Evolutionary conservation across 805 yeast species (phyloP).

Genomic region (Candida taoyuanica): DNA sequence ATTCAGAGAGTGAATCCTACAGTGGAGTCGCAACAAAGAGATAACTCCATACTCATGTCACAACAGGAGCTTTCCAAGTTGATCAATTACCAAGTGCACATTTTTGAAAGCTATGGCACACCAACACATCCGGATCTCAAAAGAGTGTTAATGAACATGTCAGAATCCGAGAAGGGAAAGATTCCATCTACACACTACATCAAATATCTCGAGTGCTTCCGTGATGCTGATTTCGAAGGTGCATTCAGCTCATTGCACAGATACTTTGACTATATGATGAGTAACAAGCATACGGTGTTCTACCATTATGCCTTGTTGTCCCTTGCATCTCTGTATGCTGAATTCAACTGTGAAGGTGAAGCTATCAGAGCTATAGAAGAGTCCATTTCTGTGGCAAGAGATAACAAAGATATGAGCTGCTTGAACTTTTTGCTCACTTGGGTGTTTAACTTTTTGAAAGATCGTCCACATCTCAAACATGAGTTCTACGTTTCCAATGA

Average conservation of each 20-base stretch:
- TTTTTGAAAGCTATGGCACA: slow-evolving; percentile 48
- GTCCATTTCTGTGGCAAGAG: slow-evolving; percentile 84
- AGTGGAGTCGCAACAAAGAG: slow-evolving; percentile 1
- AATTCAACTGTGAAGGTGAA: slow-evolving; percentile 52
- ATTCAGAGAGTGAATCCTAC: slow-evolving; percentile 7
- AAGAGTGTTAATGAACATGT: slow-evolving; percentile 40
- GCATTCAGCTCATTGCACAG: slow-evolving; percentile 52
- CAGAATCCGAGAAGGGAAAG: slow-evolving; percentile 39
- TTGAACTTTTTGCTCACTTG: slow-evolving; percentile 69
- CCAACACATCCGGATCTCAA: slow-evolving; percentile 42
- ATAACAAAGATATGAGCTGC: slow-evolving; percentile 70
- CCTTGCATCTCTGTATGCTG: slow-evolving; percentile 66
- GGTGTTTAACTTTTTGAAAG: slow-evolving; percentile 65
- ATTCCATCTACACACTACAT: slow-evolving; percentile 51
- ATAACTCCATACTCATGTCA: slow-evolving; percentile 37
- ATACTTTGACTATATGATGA: slow-evolving; percentile 74
- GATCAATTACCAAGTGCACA: slow-evolving; percentile 48
- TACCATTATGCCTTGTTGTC: slow-evolving; percentile 77
- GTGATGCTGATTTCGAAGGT: slow-evolving; percentile 53
- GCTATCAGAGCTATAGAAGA: slow-evolving; percentile 81
- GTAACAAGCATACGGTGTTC: slow-evolving; percentile 54
- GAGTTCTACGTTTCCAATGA: slow-evolving; percentile 53
- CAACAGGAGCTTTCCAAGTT: slow-evolving; percentile 47
- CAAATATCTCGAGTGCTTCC: slow-evolving; percentile 54
- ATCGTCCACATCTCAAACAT: slow-evolving; percentile 54